These are phyloP conservation scores for Plasmodium cynomolgi DNA, from an alignment of 169 alveolate species.

Conservation along the genomic window DNA sequence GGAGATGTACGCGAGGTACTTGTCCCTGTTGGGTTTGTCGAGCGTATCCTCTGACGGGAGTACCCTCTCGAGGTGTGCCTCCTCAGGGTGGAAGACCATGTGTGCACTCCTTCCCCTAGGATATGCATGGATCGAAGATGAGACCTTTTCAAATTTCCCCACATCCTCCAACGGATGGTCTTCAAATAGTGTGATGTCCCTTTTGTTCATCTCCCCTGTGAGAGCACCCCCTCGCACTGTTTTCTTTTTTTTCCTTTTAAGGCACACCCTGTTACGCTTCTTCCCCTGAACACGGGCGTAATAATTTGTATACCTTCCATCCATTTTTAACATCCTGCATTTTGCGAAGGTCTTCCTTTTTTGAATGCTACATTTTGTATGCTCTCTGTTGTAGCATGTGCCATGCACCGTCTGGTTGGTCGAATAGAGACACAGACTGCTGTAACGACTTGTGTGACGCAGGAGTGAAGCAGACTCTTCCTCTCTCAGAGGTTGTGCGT, in stretches of 20 bases:
- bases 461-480: background rate
- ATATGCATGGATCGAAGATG: background rate
- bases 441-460: background rate
- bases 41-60: background rate
- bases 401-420: background rate
- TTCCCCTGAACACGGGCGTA: background rate
- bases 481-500: background rate
- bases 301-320: background rate
- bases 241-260: background rate
- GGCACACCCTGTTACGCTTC: background rate
- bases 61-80: background rate
- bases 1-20: constrained; percentile 10
- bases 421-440: background rate
- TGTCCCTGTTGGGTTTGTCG: background rate
- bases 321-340: background rate
- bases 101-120: background rate
- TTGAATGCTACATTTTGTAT: background rate
- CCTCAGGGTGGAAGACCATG: background rate
- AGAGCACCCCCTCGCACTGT: background rate
- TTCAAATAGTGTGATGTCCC: background rate
- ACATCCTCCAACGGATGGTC: background rate
- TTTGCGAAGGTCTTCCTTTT: background rate
- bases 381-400: background rate
- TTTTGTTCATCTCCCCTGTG: background rate
- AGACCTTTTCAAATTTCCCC: background rate